Percentiles rank a stretch among this genome's conserved stretches.
These are phyloP conservation scores for Nitzschia sp. DNA, from an alignment of 108 stramenopile species.

Conservation along the genomic window DNA sequence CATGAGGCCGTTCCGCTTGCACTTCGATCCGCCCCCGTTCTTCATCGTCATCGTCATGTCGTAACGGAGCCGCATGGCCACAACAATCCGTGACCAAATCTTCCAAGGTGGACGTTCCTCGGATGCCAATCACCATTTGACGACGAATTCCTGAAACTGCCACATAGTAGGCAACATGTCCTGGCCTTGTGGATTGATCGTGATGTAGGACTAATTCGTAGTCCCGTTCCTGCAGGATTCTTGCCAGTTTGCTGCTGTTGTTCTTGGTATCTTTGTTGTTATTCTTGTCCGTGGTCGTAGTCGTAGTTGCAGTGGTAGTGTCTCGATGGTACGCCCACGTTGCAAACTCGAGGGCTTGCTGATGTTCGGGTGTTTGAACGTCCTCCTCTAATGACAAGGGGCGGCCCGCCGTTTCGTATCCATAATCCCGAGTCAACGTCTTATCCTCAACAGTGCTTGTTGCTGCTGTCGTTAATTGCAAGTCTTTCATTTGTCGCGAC, in stretches of 20 bases:
- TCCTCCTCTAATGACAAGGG: neutral
- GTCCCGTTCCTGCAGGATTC: conserved; percentile 17
- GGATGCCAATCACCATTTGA: conserved; percentile 52
- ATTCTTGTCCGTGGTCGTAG: neutral
- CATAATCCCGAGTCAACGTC: conserved; percentile 14
- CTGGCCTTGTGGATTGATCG: conserved; percentile 45
- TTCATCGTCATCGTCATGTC: conserved; percentile 2
- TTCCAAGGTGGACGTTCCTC: conserved; percentile 76
- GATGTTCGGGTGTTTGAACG: conserved; percentile 15
- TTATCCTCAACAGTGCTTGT: neutral
- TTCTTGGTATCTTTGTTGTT: neutral
- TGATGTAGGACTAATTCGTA: conserved; percentile 28
- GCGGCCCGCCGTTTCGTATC: conserved; percentile 22
- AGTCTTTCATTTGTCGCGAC: conserved; percentile 32
- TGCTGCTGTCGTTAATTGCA: conserved; percentile 1
- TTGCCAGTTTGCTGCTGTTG: conserved; percentile 7
- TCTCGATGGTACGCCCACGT: conserved; percentile 62
- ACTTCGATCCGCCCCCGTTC: conserved; percentile 36
- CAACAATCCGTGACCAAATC: conserved; percentile 76
- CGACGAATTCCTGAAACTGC: conserved; percentile 47
- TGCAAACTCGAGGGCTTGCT: conserved; percentile 37
- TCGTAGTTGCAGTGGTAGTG: conserved; percentile 15
- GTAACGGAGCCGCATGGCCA: conserved; percentile 43
- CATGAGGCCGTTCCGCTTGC: conserved; percentile 4
- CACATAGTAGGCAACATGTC: conserved; percentile 62